Conservation (phyloP, 768 basidiomycete genomes). For the Boletus fagicola region DNA sequence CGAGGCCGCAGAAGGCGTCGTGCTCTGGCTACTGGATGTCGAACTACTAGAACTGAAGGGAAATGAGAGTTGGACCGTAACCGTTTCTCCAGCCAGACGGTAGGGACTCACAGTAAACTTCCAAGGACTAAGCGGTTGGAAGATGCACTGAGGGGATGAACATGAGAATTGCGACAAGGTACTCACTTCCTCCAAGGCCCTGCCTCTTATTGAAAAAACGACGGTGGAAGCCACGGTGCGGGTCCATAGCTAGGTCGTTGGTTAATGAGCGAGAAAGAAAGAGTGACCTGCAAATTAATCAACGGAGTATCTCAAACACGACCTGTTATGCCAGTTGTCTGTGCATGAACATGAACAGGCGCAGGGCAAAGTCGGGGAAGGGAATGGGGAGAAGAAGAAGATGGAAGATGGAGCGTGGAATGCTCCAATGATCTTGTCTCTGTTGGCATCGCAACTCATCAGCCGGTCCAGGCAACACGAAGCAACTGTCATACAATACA, state of each 20-base stretch:
- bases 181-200: constrained; percentile 31
- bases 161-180: background rate
- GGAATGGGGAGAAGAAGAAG: background rate
- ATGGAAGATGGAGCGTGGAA: background rate
- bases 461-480: background rate
- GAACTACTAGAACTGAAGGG: constrained; percentile 12
- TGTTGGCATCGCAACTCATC: constrained; percentile 33
- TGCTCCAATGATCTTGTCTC: constrained; percentile 2
- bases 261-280: constrained; percentile 22
- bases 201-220: constrained; percentile 26
- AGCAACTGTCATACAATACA: background rate
- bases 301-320: background rate
- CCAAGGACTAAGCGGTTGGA: constrained; percentile 11
- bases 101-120: constrained; percentile 24
- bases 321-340: background rate
- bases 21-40: background rate
- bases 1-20: constrained; percentile 1
- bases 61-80: background rate
- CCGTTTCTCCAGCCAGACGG: background rate
- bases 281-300: constrained; percentile 19
- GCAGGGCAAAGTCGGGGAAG: background rate
- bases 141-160: background rate
- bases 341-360: constrained; percentile 13
- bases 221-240: constrained; percentile 13
- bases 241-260: constrained; percentile 22